Evolutionary conservation across 2,329 filamentous ascomycete genomes (phyloP), one percentile per base, ranked within the genome.

Genomic region (Beauveria scarabaeidicola): DNA sequence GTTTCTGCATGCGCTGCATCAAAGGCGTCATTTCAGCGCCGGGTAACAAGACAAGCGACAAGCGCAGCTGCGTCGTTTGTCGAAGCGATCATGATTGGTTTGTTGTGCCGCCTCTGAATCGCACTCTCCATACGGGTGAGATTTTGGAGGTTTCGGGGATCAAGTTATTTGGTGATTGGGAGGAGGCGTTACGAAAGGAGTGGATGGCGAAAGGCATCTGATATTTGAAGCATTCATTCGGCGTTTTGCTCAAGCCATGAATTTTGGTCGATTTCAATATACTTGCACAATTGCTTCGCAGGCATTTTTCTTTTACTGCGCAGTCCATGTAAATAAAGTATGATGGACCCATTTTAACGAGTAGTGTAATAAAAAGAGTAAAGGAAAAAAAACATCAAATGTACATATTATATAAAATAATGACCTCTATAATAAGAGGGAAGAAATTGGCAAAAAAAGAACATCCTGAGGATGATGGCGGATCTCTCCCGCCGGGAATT

Each of bases 71-170:
- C 11, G 56, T 72, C 21, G 65, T 73, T 27, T 75, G 73, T 46
- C 65, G 69, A n/a, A 67, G 66, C 17, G 69, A 74, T 43, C 74
- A 77, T 51, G 65, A 69, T 43, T 77, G 74, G 74, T 69, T 77
- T 19, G 51, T 64, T 1, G 72, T 77, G n/a, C 71, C 69, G 25
- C 69, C 74, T 5, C 61, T 77, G 60, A 64, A 66, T n/a, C 67
- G 61, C 43, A 63, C 69, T 2, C 54, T 77, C 23, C 71, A 74
- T 13, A 69, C 69, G 13, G 74, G 74, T 1, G 72, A 77, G 66
- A 74, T 77, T 32, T 55, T 75, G n/a, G 62, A 73, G 1, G 61
- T 47, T 0, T 66, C 69, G 52, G 73, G 69, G 27, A 68, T 75
- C 9, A 66, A 66, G 55, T 65, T 66, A 10, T 71, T 76, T 58